Conservation (phyloP, 371 early-diverging fungal species). For the Edhazardia aedis region DNA sequence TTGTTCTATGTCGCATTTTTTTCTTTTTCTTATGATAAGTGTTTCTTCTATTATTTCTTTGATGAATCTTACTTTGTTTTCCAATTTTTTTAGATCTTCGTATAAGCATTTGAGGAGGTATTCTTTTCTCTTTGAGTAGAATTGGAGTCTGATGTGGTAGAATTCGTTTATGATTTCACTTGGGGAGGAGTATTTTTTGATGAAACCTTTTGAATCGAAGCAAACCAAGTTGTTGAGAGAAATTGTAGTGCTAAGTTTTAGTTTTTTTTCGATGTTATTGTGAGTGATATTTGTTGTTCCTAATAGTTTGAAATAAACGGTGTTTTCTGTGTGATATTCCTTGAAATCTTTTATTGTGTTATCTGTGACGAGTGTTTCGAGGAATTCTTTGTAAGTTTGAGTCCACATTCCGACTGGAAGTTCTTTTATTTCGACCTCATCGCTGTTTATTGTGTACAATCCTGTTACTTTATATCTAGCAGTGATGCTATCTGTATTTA, state of each 20-base stretch:
- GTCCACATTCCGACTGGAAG: constrained; percentile 84
- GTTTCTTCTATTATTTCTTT: constrained; percentile 62
- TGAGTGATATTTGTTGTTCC: constrained; percentile 12
- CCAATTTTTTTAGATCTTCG: constrained; percentile 55
- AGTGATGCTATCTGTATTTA: neutral
- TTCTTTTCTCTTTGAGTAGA: constrained; percentile 72
- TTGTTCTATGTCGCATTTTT: constrained; percentile 54
- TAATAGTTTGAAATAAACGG: constrained; percentile 63
- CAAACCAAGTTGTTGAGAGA: constrained; percentile 76
- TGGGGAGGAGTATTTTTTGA: constrained; percentile 59
- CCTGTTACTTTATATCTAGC: neutral
- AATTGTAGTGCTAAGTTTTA: constrained; percentile 57
- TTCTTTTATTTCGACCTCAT: constrained; percentile 64
- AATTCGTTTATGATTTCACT: constrained; percentile 73
- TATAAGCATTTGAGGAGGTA: constrained; percentile 53
- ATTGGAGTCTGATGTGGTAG: constrained; percentile 60
- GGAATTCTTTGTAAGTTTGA: constrained; percentile 63
- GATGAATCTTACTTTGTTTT: constrained; percentile 77
- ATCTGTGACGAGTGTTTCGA: constrained; percentile 55
- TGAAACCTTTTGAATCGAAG: constrained; percentile 67
- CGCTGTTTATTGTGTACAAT: constrained; percentile 45
- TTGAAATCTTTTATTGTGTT: constrained; percentile 50
- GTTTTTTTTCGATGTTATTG: constrained; percentile 57
- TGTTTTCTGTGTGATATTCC: constrained; percentile 48
- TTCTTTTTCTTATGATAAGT: constrained; percentile 63